These are phyloP conservation scores for Coniochaeta hoffmannii DNA, from an alignment of 2,329 filamentous ascomycete genomes.

Conservation along the genomic window DNA sequence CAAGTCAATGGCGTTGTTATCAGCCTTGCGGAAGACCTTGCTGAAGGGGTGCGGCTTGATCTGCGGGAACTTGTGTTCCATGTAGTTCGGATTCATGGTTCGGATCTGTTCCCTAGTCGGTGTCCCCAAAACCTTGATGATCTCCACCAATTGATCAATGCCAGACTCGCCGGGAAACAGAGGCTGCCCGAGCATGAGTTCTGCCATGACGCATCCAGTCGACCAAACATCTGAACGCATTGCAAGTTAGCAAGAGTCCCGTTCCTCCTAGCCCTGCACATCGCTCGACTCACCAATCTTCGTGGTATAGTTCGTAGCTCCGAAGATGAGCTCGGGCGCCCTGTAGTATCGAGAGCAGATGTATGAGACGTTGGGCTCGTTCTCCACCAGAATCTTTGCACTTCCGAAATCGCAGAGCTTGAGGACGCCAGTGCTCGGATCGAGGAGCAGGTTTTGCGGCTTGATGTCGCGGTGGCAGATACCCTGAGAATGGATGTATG, in stretches of 20 bases:
- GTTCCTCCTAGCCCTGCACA: not conserved
- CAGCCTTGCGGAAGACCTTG: constrained; percentile 98
- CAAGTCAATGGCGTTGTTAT: constrained; percentile 85
- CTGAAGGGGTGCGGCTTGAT: constrained; percentile 99
- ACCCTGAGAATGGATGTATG: constrained; percentile 98
- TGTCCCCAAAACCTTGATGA: constrained; percentile 97
- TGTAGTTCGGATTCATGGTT: constrained; percentile 99
- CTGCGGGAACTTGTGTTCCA: constrained; percentile 99
- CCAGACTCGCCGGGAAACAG: constrained; percentile 97
- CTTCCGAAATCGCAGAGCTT: constrained; percentile 99
- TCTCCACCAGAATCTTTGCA: constrained; percentile 96
- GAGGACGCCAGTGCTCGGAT: constrained; percentile 82
- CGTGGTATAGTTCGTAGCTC: constrained; percentile 97
- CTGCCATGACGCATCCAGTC: constrained; percentile 98
- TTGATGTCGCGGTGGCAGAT: constrained; percentile 99
- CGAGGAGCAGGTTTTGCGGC: constrained; percentile 92
- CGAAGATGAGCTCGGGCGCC: constrained; percentile 95
- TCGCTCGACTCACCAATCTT: constrained; percentile 76
- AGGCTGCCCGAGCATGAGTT: constrained; percentile 96
- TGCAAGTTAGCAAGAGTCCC: not conserved
- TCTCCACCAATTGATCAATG: constrained; percentile 97
- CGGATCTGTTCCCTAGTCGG: constrained; percentile 96
- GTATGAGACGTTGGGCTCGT: constrained; percentile 98
- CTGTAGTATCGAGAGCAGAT: constrained; percentile 99
- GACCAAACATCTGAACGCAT: constrained; percentile 83